Evolutionary conservation across 352 stramenopile species (phyloP), one percentile per base, ranked within the genome.

Genomic region (Hyaloperonospora brassicae): DNA sequence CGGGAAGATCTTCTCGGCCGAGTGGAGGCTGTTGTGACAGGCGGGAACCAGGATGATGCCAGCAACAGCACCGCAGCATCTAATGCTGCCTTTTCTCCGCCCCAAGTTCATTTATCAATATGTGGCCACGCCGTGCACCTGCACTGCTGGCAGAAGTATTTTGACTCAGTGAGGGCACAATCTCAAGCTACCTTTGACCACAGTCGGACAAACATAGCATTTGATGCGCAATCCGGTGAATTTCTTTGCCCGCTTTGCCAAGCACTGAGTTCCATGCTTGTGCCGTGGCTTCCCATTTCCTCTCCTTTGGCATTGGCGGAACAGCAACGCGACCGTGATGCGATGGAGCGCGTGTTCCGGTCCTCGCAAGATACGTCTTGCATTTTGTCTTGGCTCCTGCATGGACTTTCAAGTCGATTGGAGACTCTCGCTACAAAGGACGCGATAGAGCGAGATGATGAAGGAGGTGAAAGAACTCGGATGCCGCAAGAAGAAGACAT

Each of bases 221-320:
- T 96, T 25, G 84, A 96, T 48, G 77, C 90, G 0, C 59, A 87
- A 38, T 80, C 82, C 43, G 77, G 81, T 11, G 87, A 97, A 62
- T 96, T 96, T 48, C 66, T 96, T 12, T 97, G 89, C 43, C 89
- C 89, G 4, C 61, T 97, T 13, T 97, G 89, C 51, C 93, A 97
- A 57, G 72, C 75, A 12, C 71, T 97, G 13, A 95, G 84, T 57
- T 96, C 91, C n/a, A 89, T 93, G 65, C 67, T 96, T 1, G 71
- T 97, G 27, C 87, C 87, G 10, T 85, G 87, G 48, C 52, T 96
- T 4, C 66, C 76, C 0, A 65, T 86, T 40, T 84, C 68, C 52
- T 55, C 60, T n/a, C 64, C 72, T 6, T 56, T 87, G 25, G 86
- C 78, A 25, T 65, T 72, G 7, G 65, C 71, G 35, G 76, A 87